phyloP scores from a whole-genome alignment of 371 early-diverging fungal species.

The Mycotypha africana region DNA sequence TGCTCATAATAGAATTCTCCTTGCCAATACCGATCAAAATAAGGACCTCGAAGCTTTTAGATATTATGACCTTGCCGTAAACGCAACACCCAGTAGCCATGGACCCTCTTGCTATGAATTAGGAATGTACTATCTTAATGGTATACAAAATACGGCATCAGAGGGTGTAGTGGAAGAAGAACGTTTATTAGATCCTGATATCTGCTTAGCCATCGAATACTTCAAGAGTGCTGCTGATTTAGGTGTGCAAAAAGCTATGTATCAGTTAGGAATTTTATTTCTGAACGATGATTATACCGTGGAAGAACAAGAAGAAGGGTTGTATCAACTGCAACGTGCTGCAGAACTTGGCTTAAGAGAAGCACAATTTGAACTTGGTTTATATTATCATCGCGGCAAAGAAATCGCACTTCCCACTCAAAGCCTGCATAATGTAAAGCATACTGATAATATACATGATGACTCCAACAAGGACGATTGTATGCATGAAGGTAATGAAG shows the following conservation, averaged over 20 bases:
- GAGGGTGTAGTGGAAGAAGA: background rate
- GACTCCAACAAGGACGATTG: no score
- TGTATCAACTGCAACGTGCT: conserved; percentile 17
- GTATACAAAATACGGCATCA: conserved; percentile 17
- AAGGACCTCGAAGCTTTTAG: conserved; percentile 30
- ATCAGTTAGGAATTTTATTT: conserved; percentile 23
- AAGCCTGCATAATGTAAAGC: no score
- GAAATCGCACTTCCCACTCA: conserved; percentile 7
- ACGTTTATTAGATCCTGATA: conserved; percentile 4
- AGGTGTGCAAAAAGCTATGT: conserved; percentile 32
- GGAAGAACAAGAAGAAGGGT: conserved; percentile 26
- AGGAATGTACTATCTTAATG: conserved; percentile 30
- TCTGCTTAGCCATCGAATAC: conserved; percentile 20
- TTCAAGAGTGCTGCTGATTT: conserved; percentile 30
- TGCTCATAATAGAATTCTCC: conserved; percentile 13
- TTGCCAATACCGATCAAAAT: background rate
- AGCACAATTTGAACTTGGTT: conserved; percentile 32
- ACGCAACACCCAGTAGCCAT: conserved; percentile 23
- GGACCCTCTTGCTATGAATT: conserved; percentile 27
- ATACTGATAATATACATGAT: background rate
- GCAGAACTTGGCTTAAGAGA: conserved; percentile 23
- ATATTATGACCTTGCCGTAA: conserved; percentile 25
- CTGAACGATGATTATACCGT: conserved; percentile 11
- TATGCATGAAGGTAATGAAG: conserved; percentile 8
- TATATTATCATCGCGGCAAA: conserved; percentile 27